Base-by-base conservation (phyloP, 164 flowering plant genomes). In the Kalanchoe fedtschenkoi region DNA sequence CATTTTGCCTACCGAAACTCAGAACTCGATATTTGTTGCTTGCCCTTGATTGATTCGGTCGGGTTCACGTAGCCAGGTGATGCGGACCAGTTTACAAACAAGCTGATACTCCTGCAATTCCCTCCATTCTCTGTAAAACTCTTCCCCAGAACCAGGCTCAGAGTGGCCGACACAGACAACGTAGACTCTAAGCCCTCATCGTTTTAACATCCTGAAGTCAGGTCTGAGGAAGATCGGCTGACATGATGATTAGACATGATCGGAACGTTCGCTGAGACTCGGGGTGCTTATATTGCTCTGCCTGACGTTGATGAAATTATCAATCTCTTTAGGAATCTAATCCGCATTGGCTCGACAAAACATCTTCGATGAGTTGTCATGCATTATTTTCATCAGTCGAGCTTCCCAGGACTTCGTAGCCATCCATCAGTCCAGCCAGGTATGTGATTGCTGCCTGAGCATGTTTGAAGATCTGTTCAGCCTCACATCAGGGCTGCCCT, bases 361-460 rank as follows among this genome's bases (percentile, higher is more conserved):
- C 47, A 33, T 56, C 5, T 69, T 69, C n/a, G 69, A 38, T 2
- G 71, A 47, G 5, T 68, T 70, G 9, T 32, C 51, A 16, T 63
- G 63, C 60, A 63, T 33, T 29, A 75, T 76, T 58, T 75, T 79
- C 75, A 76, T 65, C 62, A 70, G 22, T 63, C 75, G 67, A 30
- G 47, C 72, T 38, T 78, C 85, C 84, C 81, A 83, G 26, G 82
- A 80, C 71, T 77, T 78, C 26, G 56, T 53, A 32, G 83, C 78
- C 81, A 82, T 76, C 83, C 83, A 80, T 5, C 79, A 62, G 0
- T 82, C 85, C 29, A 82, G 62, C 87, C 83, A 80, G 69, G 70
- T 79, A n/a, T n/a, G n/a, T n/a, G n/a, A n/a, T n/a, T 30, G 69
- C 57, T 77, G 68, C 37, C 69, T 69, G 21, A 46, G 53, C 3